Percentiles rank a stretch among this genome's conserved stretches.
Evolutionary conservation across 108 stramenopile species (phyloP).

Genomic region (Pseudonitzschia pungens): DNA sequence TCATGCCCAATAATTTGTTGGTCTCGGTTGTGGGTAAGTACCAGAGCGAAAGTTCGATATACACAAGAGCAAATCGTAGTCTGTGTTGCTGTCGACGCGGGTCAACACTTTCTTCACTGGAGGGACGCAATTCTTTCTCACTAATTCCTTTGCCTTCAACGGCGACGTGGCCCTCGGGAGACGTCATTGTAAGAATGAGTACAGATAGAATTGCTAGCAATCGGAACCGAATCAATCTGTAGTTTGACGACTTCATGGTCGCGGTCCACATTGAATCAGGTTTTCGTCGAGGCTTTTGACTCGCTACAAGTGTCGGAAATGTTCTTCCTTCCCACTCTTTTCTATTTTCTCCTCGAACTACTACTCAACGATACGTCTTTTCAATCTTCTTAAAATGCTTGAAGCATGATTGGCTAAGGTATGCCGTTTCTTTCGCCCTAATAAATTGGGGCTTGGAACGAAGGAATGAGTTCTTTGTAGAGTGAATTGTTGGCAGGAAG

Average conservation of each 20-base stretch:
- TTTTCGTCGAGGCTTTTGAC: neutral
- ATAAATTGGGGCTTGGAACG: too few relatives aligned
- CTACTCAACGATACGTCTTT: too few relatives aligned
- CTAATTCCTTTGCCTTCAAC: neutral
- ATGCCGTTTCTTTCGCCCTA: too few relatives aligned
- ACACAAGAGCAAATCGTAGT: conserved; percentile 6
- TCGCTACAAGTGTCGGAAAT: too few relatives aligned
- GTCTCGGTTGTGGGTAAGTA: conserved; percentile 13
- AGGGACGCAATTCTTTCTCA: neutral
- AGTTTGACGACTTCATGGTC: neutral
- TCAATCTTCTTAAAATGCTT: too few relatives aligned
- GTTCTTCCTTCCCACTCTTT: too few relatives aligned
- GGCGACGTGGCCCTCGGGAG: neutral
- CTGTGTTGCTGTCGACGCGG: neutral
- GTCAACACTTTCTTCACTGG: neutral
- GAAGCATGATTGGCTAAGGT: too few relatives aligned
- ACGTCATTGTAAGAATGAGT: neutral
- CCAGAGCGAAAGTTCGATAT: conserved; percentile 12
- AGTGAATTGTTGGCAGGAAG: too few relatives aligned
- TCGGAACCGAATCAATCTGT: neutral
- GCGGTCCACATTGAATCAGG: too few relatives aligned
- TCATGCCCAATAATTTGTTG: neutral
- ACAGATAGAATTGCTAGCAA: neutral
- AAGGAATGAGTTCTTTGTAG: too few relatives aligned
- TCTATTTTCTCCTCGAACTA: too few relatives aligned